These are phyloP conservation scores for Xylaria digitata DNA, from an alignment of 2,329 filamentous ascomycete genomes.

Conservation along the genomic window DNA sequence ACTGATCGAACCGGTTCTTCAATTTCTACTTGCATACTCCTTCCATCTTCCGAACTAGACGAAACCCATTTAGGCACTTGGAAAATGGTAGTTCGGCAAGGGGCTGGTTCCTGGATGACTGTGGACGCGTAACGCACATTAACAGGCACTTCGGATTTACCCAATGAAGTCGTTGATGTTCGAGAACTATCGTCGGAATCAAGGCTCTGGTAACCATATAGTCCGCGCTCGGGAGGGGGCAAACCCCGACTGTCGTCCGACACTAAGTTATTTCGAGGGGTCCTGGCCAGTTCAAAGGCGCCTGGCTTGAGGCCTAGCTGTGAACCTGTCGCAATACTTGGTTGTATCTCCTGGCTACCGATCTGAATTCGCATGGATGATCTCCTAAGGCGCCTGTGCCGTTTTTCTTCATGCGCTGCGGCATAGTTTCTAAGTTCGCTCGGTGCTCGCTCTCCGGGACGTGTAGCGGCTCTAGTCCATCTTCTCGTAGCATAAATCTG, in stretches of 20 bases:
- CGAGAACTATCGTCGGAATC: background rate
- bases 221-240: background rate
- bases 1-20: conserved; percentile 39
- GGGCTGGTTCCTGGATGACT: conserved; percentile 44
- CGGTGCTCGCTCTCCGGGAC: conserved; percentile 20
- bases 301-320: conserved; percentile 37
- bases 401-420: conserved; percentile 2
- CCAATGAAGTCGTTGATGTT: background rate
- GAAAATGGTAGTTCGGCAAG: conserved; percentile 40
- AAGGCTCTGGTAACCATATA: background rate
- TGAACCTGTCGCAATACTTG: conserved; percentile 39
- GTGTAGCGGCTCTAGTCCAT: conserved; percentile 40
- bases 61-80: conserved; percentile 46
- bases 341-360: conserved; percentile 51
- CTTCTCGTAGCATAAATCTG: conserved; percentile 39
- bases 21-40: conserved; percentile 47
- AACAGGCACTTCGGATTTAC: conserved; percentile 39
- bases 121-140: conserved; percentile 44
- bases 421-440: conserved; percentile 26
- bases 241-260: background rate
- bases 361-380: conserved; percentile 50
- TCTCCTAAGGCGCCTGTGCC: conserved; percentile 6
- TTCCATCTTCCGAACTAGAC: conserved; percentile 37
- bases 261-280: background rate
- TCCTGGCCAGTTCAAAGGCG: conserved; percentile 27